Conservation (phyloP, 441 rosid species). For the Hura crepitans region DNA sequence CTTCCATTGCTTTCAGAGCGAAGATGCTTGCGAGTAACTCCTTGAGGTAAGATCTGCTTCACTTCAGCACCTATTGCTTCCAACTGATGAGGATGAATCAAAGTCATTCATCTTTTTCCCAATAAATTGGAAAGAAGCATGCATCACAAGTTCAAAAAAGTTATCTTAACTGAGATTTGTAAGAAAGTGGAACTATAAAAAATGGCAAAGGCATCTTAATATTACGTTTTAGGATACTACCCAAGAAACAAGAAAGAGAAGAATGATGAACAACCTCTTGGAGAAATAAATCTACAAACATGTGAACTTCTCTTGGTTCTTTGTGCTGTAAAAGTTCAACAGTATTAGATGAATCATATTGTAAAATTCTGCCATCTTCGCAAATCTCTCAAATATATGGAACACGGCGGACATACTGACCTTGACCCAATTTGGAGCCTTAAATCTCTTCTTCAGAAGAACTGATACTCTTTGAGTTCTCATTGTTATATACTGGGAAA, state of each 20-base stretch:
- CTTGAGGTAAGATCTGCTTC: constrained; percentile 83
- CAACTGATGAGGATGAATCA: constrained; percentile 43
- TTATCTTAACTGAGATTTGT: constrained; percentile 11
- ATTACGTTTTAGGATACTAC: background rate
- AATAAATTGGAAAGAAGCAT: background rate
- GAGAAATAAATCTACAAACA: constrained; percentile 90
- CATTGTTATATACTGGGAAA: constrained; percentile 64
- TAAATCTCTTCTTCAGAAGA: constrained; percentile 87
- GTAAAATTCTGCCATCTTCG: constrained; percentile 12
- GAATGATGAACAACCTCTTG: constrained; percentile 62
- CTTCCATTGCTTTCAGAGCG: constrained; percentile 97
- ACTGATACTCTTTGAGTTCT: constrained; percentile 80
- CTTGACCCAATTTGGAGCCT: constrained; percentile 97
- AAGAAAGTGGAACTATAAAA: constrained; percentile 6
- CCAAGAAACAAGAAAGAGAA: background rate
- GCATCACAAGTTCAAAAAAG: constrained; percentile 6
- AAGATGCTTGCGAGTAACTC: constrained; percentile 64
- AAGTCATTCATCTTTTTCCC: constrained; percentile 1
- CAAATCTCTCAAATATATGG: constrained; percentile 5
- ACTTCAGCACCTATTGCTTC: constrained; percentile 69
- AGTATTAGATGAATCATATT: constrained; percentile 19
- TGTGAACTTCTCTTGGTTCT: constrained; percentile 98
- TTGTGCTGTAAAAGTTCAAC: constrained; percentile 65
- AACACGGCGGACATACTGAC: constrained; percentile 37
- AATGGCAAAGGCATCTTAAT: background rate